These are phyloP conservation scores for Zalaria sp. DNA, from an alignment of 2,329 filamentous ascomycete species.

Conservation along the genomic window DNA sequence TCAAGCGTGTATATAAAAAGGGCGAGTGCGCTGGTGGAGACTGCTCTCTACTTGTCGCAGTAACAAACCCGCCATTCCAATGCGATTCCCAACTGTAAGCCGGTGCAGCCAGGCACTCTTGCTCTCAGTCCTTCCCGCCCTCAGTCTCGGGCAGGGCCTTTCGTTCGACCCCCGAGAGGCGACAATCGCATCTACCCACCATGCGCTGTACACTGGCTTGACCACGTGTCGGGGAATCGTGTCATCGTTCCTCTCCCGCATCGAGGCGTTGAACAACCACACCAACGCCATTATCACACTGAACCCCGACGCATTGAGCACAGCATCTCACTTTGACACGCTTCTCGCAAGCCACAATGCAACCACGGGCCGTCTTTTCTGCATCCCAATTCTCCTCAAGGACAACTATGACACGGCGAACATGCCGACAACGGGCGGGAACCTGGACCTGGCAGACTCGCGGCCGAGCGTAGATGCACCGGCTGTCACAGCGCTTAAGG, in stretches of 20 bases:
- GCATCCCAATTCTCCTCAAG: constrained; percentile 48
- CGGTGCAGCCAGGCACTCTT: not conserved
- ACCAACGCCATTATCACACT: constrained; percentile 45
- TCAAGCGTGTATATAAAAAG: too few relatives aligned
- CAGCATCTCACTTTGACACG: constrained; percentile 37
- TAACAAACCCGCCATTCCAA: not conserved
- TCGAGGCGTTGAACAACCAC: constrained; percentile 40
- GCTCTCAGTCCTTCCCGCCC: not conserved
- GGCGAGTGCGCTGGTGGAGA: too few relatives aligned
- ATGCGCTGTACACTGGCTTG: constrained; percentile 37
- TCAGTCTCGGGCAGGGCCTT: not conserved
- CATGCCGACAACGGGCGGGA: constrained; percentile 45
- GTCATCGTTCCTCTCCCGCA: constrained; percentile 41
- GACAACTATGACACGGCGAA: constrained; percentile 47
- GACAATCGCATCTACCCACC: constrained; percentile 43
- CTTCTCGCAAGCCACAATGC: constrained; percentile 33
- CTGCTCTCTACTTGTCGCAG: too few relatives aligned
- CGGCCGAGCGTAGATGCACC: constrained; percentile 25
- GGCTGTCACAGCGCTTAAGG: constrained; percentile 13
- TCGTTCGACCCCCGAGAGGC: constrained; percentile 41
- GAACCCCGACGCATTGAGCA: constrained; percentile 32
- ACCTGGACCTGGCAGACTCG: constrained; percentile 33
- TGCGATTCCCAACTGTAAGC: not conserved
- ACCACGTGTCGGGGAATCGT: constrained; percentile 42
- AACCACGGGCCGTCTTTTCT: constrained; percentile 38